Evolutionary conservation across 2,329 filamentous ascomycete genomes (phyloP).

Genomic region (Fusarium haematococcum): DNA sequence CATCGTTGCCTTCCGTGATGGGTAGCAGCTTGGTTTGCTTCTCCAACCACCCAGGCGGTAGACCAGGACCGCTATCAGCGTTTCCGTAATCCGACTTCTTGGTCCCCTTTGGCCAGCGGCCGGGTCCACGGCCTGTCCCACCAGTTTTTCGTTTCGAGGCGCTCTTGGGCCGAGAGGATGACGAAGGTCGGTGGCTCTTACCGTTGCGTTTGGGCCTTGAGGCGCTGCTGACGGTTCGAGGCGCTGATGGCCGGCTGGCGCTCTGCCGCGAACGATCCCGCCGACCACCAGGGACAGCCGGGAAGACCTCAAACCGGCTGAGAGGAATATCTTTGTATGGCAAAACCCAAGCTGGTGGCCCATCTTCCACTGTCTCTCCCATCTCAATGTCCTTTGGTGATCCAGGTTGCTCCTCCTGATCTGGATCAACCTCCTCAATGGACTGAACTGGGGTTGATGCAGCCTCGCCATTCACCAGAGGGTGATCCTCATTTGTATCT

Average conservation of each 20-base stretch:
- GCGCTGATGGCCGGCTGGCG: slow-evolving; percentile 52
- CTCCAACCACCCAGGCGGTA: slow-evolving; percentile 68
- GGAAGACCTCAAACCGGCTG: slow-evolving; percentile 82
- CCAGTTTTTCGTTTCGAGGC: slow-evolving; percentile 64
- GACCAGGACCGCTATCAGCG: slow-evolving; percentile 72
- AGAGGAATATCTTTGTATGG: slow-evolving; percentile 72
- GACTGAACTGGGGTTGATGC: slow-evolving; percentile 46
- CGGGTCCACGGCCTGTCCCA: slow-evolving; percentile 73
- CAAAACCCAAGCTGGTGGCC: slow-evolving; percentile 56
- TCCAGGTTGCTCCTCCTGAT: slow-evolving; percentile 49
- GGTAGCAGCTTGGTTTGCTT: slow-evolving; percentile 37
- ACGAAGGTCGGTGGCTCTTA: slow-evolving; percentile 45
- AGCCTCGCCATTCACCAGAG: slow-evolving; percentile 36
- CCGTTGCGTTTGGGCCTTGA: slow-evolving; percentile 56
- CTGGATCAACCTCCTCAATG: slow-evolving; percentile 44
- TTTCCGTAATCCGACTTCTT: slow-evolving; percentile 77
- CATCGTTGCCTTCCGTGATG: slow-evolving; percentile 29
- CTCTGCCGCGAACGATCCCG: slow-evolving; percentile 59
- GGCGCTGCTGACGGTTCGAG: slow-evolving; percentile 51
- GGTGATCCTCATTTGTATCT: slow-evolving; percentile 5
- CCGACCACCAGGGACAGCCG: slow-evolving; percentile 67
- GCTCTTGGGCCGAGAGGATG: slow-evolving; percentile 50
- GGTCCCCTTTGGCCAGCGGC: slow-evolving; percentile 75
- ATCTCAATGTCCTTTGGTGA: slow-evolving; percentile 41
- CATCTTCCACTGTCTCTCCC: slow-evolving; percentile 45